Base-by-base conservation (phyloP, 305 asterid species). In the Rubia peregrina region DNA sequence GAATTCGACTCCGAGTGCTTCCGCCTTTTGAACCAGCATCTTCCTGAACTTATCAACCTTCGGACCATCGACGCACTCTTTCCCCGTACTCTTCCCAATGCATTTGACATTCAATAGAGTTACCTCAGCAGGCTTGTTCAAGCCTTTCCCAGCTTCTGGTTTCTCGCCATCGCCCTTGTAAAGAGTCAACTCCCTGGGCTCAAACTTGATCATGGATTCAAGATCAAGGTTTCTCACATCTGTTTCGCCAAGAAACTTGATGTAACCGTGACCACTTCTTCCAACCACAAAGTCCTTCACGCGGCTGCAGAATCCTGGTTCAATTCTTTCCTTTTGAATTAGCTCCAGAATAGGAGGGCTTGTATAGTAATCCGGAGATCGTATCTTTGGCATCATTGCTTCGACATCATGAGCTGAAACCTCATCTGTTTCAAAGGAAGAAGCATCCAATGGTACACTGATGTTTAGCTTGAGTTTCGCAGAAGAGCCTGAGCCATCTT, bases 201-300 rank as follows among this genome's bases (percentile, higher is more conserved):
- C 88, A 75, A 93, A 88, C 61, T 87, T 87, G 73, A 93, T 70
- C 4, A 86, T 75, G 30, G 90, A 81, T 80, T 89, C 96, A 30
- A 89, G 85, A 65, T 93, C 96, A 3, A 93, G 91, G 73, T 86
- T 79, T 16, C 91, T 76, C 49, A 89, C 86, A 22, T 89, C 96
- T 4, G 95, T 93, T 77, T 89, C 95, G 46, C 96, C 95, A 40
- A 85, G 82, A 75, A 90, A 90, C 82, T 82, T 86, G 83, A 90
- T 90, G 88, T 90, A 80, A 19, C 96, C 98, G 33, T 76, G 87
- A n/a, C 84, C 92, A 22, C 75, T 76, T 67, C 91, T 75, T 62
- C 97, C 98, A 30, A 90, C 86, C 73, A 89, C 91, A 68, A 93
- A 89, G 67, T 93, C 89, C 82, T 85, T 86, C 76, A 93, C 94